Base-by-base conservation (phyloP, 331 rosid species). In the Acacia pycnantha region DNA sequence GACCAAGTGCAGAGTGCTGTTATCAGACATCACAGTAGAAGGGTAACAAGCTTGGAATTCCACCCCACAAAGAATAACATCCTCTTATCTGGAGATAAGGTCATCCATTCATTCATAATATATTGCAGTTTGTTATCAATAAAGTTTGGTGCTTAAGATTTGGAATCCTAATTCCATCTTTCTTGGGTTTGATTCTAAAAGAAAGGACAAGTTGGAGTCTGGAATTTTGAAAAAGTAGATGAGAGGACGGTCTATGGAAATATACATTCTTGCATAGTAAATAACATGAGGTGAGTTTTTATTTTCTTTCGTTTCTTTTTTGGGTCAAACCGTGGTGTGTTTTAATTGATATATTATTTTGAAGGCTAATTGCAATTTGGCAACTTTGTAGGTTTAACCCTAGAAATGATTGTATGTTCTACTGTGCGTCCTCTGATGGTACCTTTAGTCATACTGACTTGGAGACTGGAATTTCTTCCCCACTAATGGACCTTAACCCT, bases 181-280 rank as follows among this genome's bases (percentile, higher is more conserved):
- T 58, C 29, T 26, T 26, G 80, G 84, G 51, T 88, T 66, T 82
- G 61, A 73, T 84, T 59, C n/a, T 77, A 81, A 89, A 29, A 95
- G 98, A 95, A 91, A 93, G 98, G 98, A 77, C 98, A 95, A 88
- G 87, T 95, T 86, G 98, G 98, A 86, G 92, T 95, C 50, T 95
- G 98, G 98, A 97, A 95, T 85, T 95, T 87, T 70, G 89, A 19
- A 70, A 93, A 87, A 77, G 96, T 95, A 40, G 77, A 93, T 19
- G 98, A 95, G 87, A 93, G 88, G 86, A 84, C 90, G 53, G 98
- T 93, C 58, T 95, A 91, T 83, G 94, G 93, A 77, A 80, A 88
- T 78, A 88, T 93, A 77, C 98, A 95, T 84, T 93, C 97, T 13
- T 93, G 98, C 82, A 78, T 95, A 51, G 82, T 92, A 62, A 95